These are phyloP conservation scores for Mycena maculata DNA, from an alignment of 768 basidiomycete genomes.

Conservation along the genomic window DNA sequence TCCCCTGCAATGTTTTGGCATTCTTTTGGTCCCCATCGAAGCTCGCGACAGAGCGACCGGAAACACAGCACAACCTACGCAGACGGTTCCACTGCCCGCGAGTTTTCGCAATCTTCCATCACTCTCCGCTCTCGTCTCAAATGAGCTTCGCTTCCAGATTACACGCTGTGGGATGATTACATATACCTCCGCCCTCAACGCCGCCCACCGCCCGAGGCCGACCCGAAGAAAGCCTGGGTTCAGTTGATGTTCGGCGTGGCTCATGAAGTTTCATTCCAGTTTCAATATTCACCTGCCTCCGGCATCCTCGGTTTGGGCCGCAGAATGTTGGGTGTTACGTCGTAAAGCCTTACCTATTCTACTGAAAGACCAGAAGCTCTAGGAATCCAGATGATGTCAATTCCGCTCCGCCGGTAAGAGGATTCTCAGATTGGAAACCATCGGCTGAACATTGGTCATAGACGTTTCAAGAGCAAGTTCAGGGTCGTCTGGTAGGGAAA, in stretches of 20 bases:
- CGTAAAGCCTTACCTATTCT: not conserved
- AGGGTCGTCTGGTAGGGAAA: not conserved
- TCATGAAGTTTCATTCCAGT: not conserved
- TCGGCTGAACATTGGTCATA: not conserved
- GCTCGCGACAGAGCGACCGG: not conserved
- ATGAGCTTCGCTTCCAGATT: not conserved
- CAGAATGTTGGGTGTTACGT: not conserved
- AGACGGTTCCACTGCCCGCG: not conserved
- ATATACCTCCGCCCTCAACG: not conserved
- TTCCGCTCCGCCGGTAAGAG: not conserved
- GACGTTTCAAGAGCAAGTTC: not conserved
- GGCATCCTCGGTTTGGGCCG: constrained; percentile 1
- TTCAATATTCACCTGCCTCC: not conserved
- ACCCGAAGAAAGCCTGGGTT: not conserved
- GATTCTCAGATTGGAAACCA: not conserved
- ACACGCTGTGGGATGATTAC: not conserved
- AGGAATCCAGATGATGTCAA: not conserved
- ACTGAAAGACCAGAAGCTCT: not conserved
- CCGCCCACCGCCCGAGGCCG: not conserved
- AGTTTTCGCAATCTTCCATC: not conserved
- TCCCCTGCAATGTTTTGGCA: not conserved
- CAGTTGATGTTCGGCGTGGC: not conserved
- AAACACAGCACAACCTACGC: not conserved
- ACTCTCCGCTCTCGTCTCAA: not conserved
- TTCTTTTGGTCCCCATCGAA: not conserved